phyloP scores from a whole-genome alignment of 2,329 filamentous ascomycete genomes.

The Mycocentrospora acerina region DNA sequence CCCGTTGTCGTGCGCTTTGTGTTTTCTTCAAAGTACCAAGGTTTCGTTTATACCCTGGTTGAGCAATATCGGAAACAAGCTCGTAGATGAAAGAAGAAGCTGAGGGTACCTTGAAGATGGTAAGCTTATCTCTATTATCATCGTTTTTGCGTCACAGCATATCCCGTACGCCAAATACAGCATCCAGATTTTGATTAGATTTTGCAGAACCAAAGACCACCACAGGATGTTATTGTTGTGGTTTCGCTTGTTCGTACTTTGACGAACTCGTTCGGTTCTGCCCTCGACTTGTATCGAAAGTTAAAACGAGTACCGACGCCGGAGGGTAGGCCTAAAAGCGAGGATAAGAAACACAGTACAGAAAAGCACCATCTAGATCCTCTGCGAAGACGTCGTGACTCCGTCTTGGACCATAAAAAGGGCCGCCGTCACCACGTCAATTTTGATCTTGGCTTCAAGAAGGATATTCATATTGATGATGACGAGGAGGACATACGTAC shows the following conservation, averaged over 20 bases:
- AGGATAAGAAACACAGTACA: conserved; percentile 12
- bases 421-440: conserved; percentile 9
- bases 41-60: too few relatives aligned
- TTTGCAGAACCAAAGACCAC: conserved; percentile 25
- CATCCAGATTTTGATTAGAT: conserved; percentile 4
- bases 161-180: background rate
- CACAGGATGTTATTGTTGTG: conserved; percentile 28
- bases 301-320: too few relatives aligned
- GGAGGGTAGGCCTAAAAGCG: conserved; percentile 18
- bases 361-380: conserved; percentile 2
- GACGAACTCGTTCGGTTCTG: conserved; percentile 33
- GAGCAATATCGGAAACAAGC: too few relatives aligned
- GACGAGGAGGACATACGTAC: conserved; percentile 32
- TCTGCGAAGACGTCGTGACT: conserved; percentile 15
- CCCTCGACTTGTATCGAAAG: conserved; percentile 32
- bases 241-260: conserved; percentile 33
- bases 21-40: too few relatives aligned
- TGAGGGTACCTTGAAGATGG: conserved; percentile 15
- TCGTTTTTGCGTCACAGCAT: too few relatives aligned
- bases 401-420: conserved; percentile 15
- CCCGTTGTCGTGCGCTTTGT: too few relatives aligned
- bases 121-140: conserved; percentile 3
- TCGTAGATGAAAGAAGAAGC: conserved; percentile 18
- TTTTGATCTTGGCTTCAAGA: conserved; percentile 14
- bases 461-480: conserved; percentile 23